A percentile compares a stretch with the other conserved stretches of the same genome.
phyloP scores from a whole-genome alignment of 352 stramenopile species.

The Globisporangium rhizosaccharum region DNA sequence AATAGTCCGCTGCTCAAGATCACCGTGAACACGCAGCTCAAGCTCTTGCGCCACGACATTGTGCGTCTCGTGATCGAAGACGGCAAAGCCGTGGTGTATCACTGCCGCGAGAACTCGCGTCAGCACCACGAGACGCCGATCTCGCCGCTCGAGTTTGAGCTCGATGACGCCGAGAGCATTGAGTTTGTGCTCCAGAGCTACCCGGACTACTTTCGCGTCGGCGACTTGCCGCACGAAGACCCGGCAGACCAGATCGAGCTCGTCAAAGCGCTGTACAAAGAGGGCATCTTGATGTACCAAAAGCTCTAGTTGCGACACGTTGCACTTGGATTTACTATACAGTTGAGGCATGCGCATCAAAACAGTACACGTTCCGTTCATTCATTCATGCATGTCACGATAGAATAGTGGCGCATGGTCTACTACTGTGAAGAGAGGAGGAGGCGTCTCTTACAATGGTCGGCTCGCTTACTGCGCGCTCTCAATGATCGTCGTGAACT shows the following conservation, averaged over 20 bases:
- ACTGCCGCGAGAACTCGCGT: conserved; percentile 76
- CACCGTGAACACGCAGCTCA: conserved; percentile 72
- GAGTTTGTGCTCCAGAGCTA: conserved; percentile 76
- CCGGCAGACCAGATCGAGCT: conserved; percentile 66
- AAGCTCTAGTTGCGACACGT: conserved; percentile 26
- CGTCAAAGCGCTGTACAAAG: conserved; percentile 64
- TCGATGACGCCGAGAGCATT: conserved; percentile 77
- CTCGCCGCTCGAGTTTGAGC: conserved; percentile 69
- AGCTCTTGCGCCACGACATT: conserved; percentile 61
- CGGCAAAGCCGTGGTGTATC: conserved; percentile 69
- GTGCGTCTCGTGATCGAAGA: conserved; percentile 73
- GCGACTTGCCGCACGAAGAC: conserved; percentile 71
- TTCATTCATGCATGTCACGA: neutral
- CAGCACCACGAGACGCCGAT: conserved; percentile 68
- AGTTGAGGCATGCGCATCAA: neutral
- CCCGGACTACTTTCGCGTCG: conserved; percentile 69
- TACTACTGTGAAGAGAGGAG: neutral
- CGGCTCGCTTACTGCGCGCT: conserved; percentile 12
- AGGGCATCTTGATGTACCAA: conserved; percentile 73
- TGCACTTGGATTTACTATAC: neutral
- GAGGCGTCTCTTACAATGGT: too few species aligned
- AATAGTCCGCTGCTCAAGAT: conserved; percentile 77
- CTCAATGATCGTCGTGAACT: conserved; percentile 71
- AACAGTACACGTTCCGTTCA: neutral
- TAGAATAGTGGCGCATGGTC: neutral